Percentiles rank a stretch among this genome's conserved stretches.
Conservation (phyloP, 768 basidiomycete genomes). For the Lactarius indigo region DNA sequence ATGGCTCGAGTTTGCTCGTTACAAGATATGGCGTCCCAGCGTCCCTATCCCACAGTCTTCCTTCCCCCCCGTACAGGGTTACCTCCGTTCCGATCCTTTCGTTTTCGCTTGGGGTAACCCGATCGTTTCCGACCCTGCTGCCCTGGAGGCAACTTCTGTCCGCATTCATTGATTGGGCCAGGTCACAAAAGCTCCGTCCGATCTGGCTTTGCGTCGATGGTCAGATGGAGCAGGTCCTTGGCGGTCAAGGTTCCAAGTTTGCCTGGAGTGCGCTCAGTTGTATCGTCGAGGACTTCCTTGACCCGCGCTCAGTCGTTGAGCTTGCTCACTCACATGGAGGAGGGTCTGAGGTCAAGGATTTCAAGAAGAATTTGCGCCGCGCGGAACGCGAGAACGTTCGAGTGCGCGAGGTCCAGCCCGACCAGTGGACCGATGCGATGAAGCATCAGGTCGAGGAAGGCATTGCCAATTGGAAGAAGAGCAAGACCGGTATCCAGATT, state of each 20-base stretch:
- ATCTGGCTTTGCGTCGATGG: slow-evolving; percentile 60
- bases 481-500: slow-evolving; percentile 55
- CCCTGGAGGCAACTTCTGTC: slow-evolving; percentile 51
- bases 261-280: slow-evolving; percentile 60
- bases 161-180: slow-evolving; percentile 35
- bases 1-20: slow-evolving; percentile 56
- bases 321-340: slow-evolving; percentile 35
- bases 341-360: slow-evolving; percentile 45
- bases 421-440: slow-evolving; percentile 43
- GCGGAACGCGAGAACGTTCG: slow-evolving; percentile 54
- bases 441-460: slow-evolving; percentile 48
- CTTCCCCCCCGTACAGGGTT: slow-evolving; percentile 61
- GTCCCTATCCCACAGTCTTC: slow-evolving; percentile 53
- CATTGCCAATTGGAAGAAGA: slow-evolving; percentile 53
- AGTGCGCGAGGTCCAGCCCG: slow-evolving; percentile 41
- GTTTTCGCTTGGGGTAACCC: slow-evolving; percentile 34
- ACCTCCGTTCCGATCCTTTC: slow-evolving; percentile 45
- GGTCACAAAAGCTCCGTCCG: slow-evolving; percentile 44
- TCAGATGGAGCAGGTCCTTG: slow-evolving; percentile 50
- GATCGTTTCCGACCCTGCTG: slow-evolving; percentile 23
- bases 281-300: slow-evolving; percentile 57
- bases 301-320: slow-evolving; percentile 42
- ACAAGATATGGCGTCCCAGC: slow-evolving; percentile 52
- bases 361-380: slow-evolving; percentile 58
- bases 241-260: slow-evolving; percentile 36